Evolutionary conservation across 768 basidiomycete genomes (phyloP).

Genomic region (Hemileccinum impolitum): DNA sequence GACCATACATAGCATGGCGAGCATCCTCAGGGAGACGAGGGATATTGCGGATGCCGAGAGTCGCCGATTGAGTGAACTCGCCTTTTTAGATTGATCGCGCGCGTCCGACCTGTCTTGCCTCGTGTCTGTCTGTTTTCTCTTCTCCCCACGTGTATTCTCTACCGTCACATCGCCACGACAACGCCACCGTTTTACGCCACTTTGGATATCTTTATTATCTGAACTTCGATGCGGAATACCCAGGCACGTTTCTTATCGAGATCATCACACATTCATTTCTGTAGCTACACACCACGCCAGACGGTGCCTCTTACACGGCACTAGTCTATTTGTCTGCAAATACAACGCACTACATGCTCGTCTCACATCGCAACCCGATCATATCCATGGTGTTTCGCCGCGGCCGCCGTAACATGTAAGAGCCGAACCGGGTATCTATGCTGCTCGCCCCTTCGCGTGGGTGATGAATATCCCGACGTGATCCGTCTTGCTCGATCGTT

Average conservation of each 20-base stretch:
- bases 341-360: no score
- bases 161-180: not conserved
- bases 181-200: not conserved
- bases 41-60: conserved; percentile 66
- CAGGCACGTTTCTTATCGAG: conserved; percentile 9
- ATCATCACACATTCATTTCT: conserved; percentile 12
- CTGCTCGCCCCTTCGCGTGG: no score
- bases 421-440: no score
- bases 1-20: conserved; percentile 56
- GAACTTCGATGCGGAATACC: conserved; percentile 3
- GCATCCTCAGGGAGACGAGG: conserved; percentile 50
- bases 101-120: not conserved
- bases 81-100: conserved; percentile 47
- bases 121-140: not conserved
- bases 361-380: no score
- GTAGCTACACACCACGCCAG: not conserved
- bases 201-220: conserved; percentile 6
- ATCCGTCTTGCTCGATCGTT: no score
- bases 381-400: no score
- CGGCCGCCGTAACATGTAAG: no score
- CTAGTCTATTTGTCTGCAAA: no score
- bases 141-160: conserved; percentile 2
- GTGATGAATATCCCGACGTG: no score
- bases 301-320: not conserved
- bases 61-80: conserved; percentile 66